A percentile compares a stretch with the other conserved stretches of the same genome.
Conservation (phyloP, 2,329 filamentous ascomycete species). For the Lasiodiplodia hormozganensis region DNA sequence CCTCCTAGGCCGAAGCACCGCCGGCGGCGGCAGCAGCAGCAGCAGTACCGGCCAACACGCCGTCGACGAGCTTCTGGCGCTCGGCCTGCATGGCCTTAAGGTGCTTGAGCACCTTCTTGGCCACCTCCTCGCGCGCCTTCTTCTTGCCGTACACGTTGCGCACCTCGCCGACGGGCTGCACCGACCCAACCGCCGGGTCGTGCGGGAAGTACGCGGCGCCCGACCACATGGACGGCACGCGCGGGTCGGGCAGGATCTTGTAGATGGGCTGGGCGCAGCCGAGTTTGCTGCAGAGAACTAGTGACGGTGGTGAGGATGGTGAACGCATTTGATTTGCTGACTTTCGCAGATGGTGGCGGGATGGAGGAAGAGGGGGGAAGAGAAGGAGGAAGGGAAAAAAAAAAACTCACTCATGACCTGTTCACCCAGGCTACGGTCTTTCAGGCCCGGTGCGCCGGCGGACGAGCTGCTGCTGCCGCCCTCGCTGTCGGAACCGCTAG, state of each 20-base stretch:
- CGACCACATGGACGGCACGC: slow-evolving; percentile 41
- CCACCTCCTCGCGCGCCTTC: slow-evolving; percentile 57
- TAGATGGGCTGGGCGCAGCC: slow-evolving; percentile 26
- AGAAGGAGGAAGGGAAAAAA: not conserved
- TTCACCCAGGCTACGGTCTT: slow-evolving; percentile 13
- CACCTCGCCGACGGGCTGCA: slow-evolving; percentile 53
- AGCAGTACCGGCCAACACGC: slow-evolving; percentile 20
- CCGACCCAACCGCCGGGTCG: slow-evolving; percentile 32
- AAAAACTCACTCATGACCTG: slow-evolving; percentile 19
- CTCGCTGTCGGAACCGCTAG: slow-evolving; percentile 1
- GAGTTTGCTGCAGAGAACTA: slow-evolving; percentile 27
- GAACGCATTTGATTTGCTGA: no score
- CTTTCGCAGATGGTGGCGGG: not conserved
- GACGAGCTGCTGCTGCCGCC: not conserved
- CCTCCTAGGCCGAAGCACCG: not conserved
- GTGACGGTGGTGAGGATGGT: not conserved
- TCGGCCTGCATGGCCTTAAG: slow-evolving; percentile 44
- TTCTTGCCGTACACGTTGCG: slow-evolving; percentile 56
- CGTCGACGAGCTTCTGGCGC: slow-evolving; percentile 34
- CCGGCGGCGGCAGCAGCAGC: not conserved
- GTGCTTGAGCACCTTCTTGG: slow-evolving; percentile 49
- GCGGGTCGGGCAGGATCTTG: slow-evolving; percentile 19
- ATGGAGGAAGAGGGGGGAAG: not conserved
- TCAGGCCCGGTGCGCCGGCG: not conserved
- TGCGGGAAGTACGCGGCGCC: slow-evolving; percentile 45